Evolutionary conservation across 2,329 filamentous ascomycete genomes (phyloP), one percentile per base, ranked within the genome.

Genomic region (Stagonosporopsis cucurbitacearum): DNA sequence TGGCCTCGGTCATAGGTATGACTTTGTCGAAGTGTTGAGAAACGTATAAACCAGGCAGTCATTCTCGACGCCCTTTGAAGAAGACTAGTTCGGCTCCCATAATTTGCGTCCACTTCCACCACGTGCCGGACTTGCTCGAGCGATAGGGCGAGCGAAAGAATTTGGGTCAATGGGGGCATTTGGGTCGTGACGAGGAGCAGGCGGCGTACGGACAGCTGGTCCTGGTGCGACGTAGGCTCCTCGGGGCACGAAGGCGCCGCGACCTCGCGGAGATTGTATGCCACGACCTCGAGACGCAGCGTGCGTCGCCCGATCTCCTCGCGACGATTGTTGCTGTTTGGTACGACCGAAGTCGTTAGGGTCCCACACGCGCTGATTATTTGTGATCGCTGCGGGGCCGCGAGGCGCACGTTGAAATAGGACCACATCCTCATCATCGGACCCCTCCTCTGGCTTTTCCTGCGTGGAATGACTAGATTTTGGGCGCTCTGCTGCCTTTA

Each of bases 341-440:
- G 70, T 63, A 44, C 79, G 76, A n/a, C 70, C 76, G 59, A 82
- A 82, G 19, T 79, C 76, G 58, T 81, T 79, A 7, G 80, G 80
- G 56, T 82, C 80, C 53, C 78, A 75, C 36, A 81, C 71, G n/a
- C 67, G 72, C 57, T 72, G 69, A 25, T 59, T 65, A 46, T 59
- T 67, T 8, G 63, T 66, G 22, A 59, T 59, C 7, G 67, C 63
- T 8, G 73, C 67, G 13, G 73, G 72, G 40, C 72, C 74, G 25
- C 71, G 71, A 7, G 74, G 74, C 22, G 66, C 69, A 40, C 71
- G 71, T 60, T 76, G 75, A 54, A 77, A 68, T 30, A 77, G 66
- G 4, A 77, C 70, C 11, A 72, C 72, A 35, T 77, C 74, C 41
- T 77, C 75, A 13, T 77, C 74, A 25, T 76, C 74, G 2, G 67